These are phyloP conservation scores for Musa troglodytarum DNA, from an alignment of 176 grass and related monocot genomes.

Conservation along the genomic window DNA sequence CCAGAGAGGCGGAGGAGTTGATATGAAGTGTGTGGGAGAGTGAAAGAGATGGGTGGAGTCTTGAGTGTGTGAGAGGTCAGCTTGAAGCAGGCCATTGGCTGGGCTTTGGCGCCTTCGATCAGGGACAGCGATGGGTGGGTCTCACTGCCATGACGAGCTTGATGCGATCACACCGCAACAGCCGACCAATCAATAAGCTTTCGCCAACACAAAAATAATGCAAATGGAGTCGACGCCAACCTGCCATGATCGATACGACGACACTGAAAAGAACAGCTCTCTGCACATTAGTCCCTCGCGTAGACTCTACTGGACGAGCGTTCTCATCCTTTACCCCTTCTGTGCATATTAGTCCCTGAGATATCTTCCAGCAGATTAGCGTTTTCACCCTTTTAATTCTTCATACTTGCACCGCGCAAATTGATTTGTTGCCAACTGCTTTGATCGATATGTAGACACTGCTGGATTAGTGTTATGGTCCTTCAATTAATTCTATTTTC, in stretches of 20 bases:
- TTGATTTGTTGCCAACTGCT: too few species aligned
- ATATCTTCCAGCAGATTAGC: too few species aligned
- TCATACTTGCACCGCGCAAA: too few species aligned
- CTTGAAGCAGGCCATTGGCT: background rate
- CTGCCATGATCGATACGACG: background rate
- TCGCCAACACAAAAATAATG: background rate
- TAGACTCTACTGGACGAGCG: too few species aligned
- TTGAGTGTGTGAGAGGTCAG: background rate
- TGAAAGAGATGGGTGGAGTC: background rate
- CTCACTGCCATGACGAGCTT: slow-evolving; percentile 1
- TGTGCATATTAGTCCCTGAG: too few species aligned
- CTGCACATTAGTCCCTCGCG: too few species aligned
- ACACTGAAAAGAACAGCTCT: too few species aligned
- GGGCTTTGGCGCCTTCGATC: background rate
- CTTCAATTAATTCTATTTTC: too few species aligned
- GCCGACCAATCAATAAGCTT: background rate
- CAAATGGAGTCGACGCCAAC: background rate
- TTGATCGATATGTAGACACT: too few species aligned
- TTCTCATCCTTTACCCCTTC: too few species aligned
- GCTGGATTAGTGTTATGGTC: too few species aligned
- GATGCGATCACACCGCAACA: background rate
- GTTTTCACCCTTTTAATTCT: too few species aligned
- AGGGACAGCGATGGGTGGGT: slow-evolving; percentile 7
- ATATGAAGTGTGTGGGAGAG: background rate
- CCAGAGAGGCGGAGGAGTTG: background rate